phyloP scores from a whole-genome alignment of 345 rosid species.

The Iberis pinnata region DNA sequence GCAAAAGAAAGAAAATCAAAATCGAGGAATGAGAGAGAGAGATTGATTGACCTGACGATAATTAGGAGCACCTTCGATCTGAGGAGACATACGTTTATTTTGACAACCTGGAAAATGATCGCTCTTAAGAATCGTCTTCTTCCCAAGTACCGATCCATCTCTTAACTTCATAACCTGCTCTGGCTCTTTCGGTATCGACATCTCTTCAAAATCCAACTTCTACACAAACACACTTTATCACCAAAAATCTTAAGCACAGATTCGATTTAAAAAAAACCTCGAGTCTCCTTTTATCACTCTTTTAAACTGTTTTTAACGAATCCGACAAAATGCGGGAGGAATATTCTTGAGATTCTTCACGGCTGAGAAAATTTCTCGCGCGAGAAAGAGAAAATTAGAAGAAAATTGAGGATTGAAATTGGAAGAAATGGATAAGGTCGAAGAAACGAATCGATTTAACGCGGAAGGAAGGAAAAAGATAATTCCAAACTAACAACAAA shows the following conservation, averaged over 20 bases:
- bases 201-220: constrained; percentile 23
- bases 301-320: too few species aligned
- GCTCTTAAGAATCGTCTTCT: constrained; percentile 91
- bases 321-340: too few species aligned
- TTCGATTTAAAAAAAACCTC: neutral
- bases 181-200: constrained; percentile 80
- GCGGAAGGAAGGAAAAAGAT: too few species aligned
- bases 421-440: too few species aligned
- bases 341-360: too few species aligned
- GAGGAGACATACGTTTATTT: constrained; percentile 79
- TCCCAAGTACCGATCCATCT: constrained; percentile 95
- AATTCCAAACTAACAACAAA: too few species aligned
- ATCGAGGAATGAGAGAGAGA: neutral
- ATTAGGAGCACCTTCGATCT: constrained; percentile 97
- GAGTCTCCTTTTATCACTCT: constrained; percentile 11
- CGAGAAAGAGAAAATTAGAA: too few species aligned
- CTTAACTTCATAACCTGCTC: constrained; percentile 88
- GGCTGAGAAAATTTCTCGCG: too few species aligned
- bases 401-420: too few species aligned
- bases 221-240: neutral
- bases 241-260: too few species aligned
- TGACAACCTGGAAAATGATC: constrained; percentile 99
- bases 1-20: neutral
- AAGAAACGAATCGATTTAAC: too few species aligned
- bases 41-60: constrained; percentile 99